phyloP scores from a whole-genome alignment of 257 asterid species.

The Nemophila menziesii region DNA sequence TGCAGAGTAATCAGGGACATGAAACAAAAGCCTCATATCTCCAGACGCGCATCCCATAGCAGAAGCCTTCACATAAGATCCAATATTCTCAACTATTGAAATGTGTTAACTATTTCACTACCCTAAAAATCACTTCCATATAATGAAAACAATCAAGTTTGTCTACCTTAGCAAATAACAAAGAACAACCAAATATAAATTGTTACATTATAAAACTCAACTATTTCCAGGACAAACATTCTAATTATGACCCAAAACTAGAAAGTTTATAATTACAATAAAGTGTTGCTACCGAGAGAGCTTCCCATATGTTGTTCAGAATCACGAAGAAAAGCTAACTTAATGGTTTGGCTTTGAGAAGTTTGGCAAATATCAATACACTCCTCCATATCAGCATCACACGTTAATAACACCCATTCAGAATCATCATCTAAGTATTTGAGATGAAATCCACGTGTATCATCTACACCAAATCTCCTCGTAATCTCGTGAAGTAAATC shows the following conservation, averaged over 20 bases:
- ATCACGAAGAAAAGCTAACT: constrained; percentile 33
- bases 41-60: not conserved
- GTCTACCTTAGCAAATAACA: not conserved
- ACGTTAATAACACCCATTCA: constrained; percentile 84
- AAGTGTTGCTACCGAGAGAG: constrained; percentile 24
- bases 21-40: not conserved
- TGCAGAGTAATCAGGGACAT: not conserved
- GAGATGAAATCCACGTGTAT: constrained; percentile 33
- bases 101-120: not conserved
- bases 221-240: not conserved
- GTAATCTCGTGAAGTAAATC: constrained; percentile 52
- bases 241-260: not conserved
- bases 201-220: too few species aligned
- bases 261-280: not conserved
- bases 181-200: too few species aligned
- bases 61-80: too few species aligned
- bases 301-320: constrained; percentile 32
- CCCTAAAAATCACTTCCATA: not conserved
- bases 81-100: not conserved
- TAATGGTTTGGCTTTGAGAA: constrained; percentile 40
- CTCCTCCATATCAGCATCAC: constrained; percentile 84
- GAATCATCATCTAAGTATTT: constrained; percentile 83
- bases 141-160: not conserved
- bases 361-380: constrained; percentile 53
- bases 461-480: constrained; percentile 50